Evolutionary conservation across 768 basidiomycete species (phyloP), one percentile per base, ranked within the genome.

Genomic region (Clitopilus passeckerianus): DNA sequence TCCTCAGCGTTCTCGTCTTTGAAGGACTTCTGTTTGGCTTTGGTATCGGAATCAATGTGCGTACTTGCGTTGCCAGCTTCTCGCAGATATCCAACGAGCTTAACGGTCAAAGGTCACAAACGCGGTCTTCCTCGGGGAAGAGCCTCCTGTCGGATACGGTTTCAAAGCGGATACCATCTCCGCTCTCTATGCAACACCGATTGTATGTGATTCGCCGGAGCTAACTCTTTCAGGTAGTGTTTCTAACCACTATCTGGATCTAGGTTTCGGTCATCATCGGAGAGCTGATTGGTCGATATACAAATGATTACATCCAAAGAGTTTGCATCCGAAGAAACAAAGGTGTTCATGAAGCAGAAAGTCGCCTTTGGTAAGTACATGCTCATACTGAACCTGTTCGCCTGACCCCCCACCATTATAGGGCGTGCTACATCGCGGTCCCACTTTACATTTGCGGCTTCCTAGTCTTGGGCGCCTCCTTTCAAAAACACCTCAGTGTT

Each of bases 21-120:
- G 84, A 86, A 80, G 83, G 78, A 6, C 65, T 82, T 53, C 66
- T 85, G 0, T 89, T 89, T 65, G 87, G 87, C 0, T 87, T 87
- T 67, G 71, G 77, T 15, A 86, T 86, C 57, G 85, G 86, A 34
- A 82, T 86, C 55, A 86, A 86, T 63, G 82, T 82, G 54, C 46
- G 76, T 57, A n/a, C 27, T 30, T 4, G 4, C 3, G 27, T 30
- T 2, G 6, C 37, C 14, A 35, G 14, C 44, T 33, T 1, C 14
- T n/a, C 18, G 33, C 16, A 34, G 24, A 30, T 22, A 24, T 57
- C 34, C 44, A 9, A 14, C 37, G 12, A 9, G 37, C 53, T 22
- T 56, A 27, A 5, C 14, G n/a, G 46, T 1, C 50, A 57, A 35
- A 87, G 81, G 83, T 85, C 16, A 90, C 86, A 1, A 86, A 83